Evolutionary conservation across 805 yeast species (phyloP).

Genomic region (Candida quercuum): DNA sequence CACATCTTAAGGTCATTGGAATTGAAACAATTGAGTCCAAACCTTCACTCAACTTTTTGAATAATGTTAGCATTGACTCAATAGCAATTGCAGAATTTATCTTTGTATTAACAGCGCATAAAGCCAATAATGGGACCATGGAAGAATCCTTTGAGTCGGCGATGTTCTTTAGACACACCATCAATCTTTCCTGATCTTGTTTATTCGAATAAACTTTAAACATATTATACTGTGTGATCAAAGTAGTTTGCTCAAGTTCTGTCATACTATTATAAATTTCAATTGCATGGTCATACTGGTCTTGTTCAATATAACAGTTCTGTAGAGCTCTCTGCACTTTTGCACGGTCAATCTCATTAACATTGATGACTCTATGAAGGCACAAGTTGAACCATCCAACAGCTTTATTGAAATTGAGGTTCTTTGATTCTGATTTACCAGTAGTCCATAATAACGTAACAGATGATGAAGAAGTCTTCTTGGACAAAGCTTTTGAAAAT

Average conservation of each 20-base stretch:
- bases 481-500: conserved; percentile 22
- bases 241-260: conserved; percentile 15
- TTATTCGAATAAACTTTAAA: conserved; percentile 20
- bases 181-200: conserved; percentile 12
- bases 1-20: conserved; percentile 25
- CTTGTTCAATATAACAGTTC: conserved; percentile 22
- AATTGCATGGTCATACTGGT: conserved; percentile 18
- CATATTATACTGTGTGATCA: conserved; percentile 29
- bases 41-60: conserved; percentile 20
- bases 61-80: conserved; percentile 22
- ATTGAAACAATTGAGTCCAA: conserved; percentile 15
- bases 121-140: conserved; percentile 27
- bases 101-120: conserved; percentile 28
- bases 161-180: conserved; percentile 28
- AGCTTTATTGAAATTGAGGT: conserved; percentile 15
- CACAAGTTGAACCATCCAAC: conserved; percentile 24
- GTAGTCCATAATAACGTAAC: conserved; percentile 35
- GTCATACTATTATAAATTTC: conserved; percentile 21
- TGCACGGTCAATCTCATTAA: conserved; percentile 26
- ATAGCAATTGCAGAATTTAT: conserved; percentile 21
- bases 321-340: conserved; percentile 34
- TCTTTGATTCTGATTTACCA: conserved; percentile 28
- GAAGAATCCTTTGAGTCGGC: conserved; percentile 29
- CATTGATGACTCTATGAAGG: conserved; percentile 20
- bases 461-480: conserved; percentile 26